These are phyloP conservation scores for Salix arbutifolia DNA, from an alignment of 345 rosid genomes.

Conservation along the genomic window DNA sequence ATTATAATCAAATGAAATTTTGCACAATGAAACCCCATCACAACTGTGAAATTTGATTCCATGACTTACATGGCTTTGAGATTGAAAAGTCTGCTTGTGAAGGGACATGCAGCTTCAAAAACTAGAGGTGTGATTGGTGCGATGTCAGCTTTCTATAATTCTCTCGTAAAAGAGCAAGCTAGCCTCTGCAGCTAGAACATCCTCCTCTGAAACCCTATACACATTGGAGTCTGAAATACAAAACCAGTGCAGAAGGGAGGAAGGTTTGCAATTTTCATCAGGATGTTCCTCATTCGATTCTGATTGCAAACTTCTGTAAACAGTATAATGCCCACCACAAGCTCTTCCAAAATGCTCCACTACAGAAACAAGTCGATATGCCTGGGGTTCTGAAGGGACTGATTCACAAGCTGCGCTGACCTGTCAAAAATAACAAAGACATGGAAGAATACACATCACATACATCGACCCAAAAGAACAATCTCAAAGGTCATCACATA, in stretches of 20 bases:
- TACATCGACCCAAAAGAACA: background rate
- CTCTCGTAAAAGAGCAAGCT: conserved; percentile 84
- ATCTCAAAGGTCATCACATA: background rate
- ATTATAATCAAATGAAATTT: too few species aligned
- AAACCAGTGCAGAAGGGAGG: conserved; percentile 49
- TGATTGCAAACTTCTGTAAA: conserved; percentile 51
- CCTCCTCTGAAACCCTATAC: conserved; percentile 48
- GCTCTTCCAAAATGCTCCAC: conserved; percentile 81
- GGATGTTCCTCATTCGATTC: conserved; percentile 17
- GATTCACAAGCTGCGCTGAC: background rate
- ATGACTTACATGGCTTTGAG: background rate
- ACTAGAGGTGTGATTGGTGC: background rate
- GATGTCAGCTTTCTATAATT: conserved; percentile 22
- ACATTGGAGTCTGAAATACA: conserved; percentile 78
- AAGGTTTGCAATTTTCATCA: conserved; percentile 15
- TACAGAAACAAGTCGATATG: conserved; percentile 62
- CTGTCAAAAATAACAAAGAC: conserved; percentile 17
- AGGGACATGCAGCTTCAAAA: background rate
- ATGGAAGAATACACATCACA: background rate
- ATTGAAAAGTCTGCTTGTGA: background rate
- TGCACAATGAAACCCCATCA: too few species aligned
- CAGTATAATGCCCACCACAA: conserved; percentile 81
- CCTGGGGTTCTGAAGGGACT: conserved; percentile 22
- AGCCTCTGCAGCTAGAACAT: conserved; percentile 77
- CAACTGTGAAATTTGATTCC: background rate